Percentiles rank a stretch among this genome's conserved stretches.
These are phyloP conservation scores for Parafenestella ontariensis DNA, from an alignment of 2,329 filamentous ascomycete genomes.

Conservation along the genomic window DNA sequence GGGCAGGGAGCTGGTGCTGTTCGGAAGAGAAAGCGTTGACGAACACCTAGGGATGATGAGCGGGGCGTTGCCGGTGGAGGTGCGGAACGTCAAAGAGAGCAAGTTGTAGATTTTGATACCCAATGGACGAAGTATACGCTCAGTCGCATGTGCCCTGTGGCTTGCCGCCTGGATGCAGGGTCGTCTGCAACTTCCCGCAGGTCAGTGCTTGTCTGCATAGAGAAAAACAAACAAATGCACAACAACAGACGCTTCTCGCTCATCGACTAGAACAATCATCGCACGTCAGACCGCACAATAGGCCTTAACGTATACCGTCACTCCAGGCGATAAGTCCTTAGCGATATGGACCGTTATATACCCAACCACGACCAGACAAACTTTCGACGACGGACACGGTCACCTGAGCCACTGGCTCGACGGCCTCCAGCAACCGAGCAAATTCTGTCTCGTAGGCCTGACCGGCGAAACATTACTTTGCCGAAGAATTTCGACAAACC, in stretches of 20 bases:
- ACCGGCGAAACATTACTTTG: not conserved
- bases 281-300: not conserved
- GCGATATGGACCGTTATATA: not conserved
- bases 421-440: not conserved
- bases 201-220: not conserved
- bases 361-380: not conserved
- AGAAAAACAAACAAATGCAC: not conserved
- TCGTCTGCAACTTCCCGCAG: not conserved
- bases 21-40: conserved; percentile 62
- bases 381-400: not conserved
- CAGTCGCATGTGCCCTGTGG: not conserved
- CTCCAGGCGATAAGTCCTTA: not conserved
- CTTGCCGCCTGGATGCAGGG: not conserved
- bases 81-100: conserved; percentile 44
- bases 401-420: not conserved
- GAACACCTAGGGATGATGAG: conserved; percentile 59
- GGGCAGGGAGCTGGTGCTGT: conserved; percentile 64
- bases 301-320: not conserved
- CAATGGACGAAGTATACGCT: not conserved
- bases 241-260: not conserved
- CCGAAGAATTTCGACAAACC: conserved; percentile 11
- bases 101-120: conserved; percentile 54
- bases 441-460: not conserved
- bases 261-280: not conserved
- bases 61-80: conserved; percentile 55